Evolutionary conservation across 108 stramenopile species (phyloP).

Genomic region (Skeletonema grethae): DNA sequence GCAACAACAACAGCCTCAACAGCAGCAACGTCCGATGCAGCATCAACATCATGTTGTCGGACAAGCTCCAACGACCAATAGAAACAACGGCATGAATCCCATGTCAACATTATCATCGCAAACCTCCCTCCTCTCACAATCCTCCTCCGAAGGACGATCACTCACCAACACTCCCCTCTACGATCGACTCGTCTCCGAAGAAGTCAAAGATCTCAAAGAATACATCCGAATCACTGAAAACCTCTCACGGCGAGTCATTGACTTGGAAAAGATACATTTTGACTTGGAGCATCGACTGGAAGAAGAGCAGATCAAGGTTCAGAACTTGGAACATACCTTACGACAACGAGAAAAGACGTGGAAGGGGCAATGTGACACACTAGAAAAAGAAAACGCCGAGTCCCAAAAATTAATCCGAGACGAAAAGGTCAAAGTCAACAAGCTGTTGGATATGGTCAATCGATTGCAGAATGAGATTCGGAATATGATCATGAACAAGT

Average conservation of each 20-base stretch:
- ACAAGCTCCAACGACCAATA: constrained; percentile 8
- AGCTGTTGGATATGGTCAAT: constrained; percentile 57
- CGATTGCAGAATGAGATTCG: constrained; percentile 61
- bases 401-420: constrained; percentile 29
- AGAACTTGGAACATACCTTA: constrained; percentile 39
- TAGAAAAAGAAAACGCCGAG: constrained; percentile 26
- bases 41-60: constrained; percentile 12
- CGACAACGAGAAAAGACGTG: constrained; percentile 39
- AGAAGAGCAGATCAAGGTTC: constrained; percentile 19
- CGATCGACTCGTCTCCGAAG: constrained; percentile 57
- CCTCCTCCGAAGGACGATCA: constrained; percentile 9
- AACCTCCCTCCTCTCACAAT: constrained; percentile 16
- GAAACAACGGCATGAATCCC: constrained; percentile 7
- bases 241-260: constrained; percentile 41
- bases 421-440: constrained; percentile 49
- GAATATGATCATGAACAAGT: constrained; percentile 55
- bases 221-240: constrained; percentile 51
- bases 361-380: constrained; percentile 22
- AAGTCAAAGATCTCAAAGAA: constrained; percentile 53
- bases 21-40: constrained; percentile 24
- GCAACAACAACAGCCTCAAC: constrained; percentile 8
- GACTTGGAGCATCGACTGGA: constrained; percentile 55
- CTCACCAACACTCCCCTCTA: constrained; percentile 52
- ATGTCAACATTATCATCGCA: constrained; percentile 12
- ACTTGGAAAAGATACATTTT: constrained; percentile 45